phyloP scores from a whole-genome alignment of 108 stramenopile species.

The Aurantiochytrium sp. region DNA sequence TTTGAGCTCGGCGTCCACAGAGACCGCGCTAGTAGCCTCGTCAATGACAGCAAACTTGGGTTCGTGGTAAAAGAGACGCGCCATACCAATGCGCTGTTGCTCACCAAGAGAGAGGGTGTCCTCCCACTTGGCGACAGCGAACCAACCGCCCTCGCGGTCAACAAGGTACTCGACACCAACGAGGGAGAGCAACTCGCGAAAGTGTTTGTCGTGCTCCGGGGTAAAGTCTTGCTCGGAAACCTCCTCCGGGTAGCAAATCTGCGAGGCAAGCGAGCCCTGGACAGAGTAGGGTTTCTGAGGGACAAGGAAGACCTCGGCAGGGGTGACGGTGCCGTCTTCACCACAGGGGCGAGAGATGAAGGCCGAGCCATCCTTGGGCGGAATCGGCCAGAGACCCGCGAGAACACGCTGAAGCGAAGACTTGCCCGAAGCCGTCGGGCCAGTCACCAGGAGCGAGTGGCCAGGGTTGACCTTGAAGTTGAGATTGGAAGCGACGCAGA shows the following conservation, averaged over 20 bases:
- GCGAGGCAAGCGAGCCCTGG: neutral
- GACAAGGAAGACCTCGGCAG: neutral
- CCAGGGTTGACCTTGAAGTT: conserved; percentile 37
- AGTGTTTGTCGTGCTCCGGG: neutral
- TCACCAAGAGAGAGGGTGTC: conserved; percentile 34
- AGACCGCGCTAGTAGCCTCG: conserved; percentile 6
- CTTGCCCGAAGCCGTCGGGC: conserved; percentile 38
- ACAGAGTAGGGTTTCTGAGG: neutral
- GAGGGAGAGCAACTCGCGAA: neutral
- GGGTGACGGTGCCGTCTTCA: neutral
- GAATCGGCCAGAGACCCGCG: conserved; percentile 36
- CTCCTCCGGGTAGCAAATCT: conserved; percentile 10
- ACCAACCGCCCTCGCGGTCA: neutral
- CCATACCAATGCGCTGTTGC: conserved; percentile 38
- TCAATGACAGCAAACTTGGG: conserved; percentile 36
- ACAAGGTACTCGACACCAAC: neutral
- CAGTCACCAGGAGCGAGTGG: conserved; percentile 29
- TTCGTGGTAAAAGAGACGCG: conserved; percentile 32
- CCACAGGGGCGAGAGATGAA: neutral
- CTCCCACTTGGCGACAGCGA: conserved; percentile 26
- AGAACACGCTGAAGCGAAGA: conserved; percentile 27
- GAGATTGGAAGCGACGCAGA: conserved; percentile 21
- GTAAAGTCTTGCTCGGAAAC: neutral
- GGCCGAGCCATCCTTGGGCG: neutral
- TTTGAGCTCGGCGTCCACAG: conserved; percentile 32